Evolutionary conservation across 1,139 yeast genomes (phyloP).

Genomic region (Saccharomycopsis crataegensis): DNA sequence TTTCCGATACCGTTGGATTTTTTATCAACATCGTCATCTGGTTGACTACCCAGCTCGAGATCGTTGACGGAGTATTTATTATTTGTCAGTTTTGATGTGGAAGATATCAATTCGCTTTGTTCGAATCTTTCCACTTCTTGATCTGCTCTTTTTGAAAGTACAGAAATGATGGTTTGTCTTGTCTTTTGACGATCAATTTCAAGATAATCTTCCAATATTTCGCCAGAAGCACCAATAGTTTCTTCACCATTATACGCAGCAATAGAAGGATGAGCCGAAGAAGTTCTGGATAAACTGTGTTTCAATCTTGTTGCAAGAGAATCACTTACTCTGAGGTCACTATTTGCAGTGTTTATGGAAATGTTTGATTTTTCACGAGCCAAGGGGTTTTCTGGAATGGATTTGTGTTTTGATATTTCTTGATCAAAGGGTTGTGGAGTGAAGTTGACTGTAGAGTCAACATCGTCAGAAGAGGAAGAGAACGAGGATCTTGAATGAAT

Average conservation of each 20-base stretch:
- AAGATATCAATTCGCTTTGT: too few species aligned
- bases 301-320: conserved; percentile 13
- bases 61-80: neutral
- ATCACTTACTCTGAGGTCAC: too few species aligned
- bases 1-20: neutral
- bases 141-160: conserved; percentile 10
- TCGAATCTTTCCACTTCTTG: neutral
- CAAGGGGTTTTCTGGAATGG: too few species aligned
- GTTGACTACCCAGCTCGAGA: neutral
- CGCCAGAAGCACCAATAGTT: too few species aligned
- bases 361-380: too few species aligned
- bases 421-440: too few species aligned
- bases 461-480: too few species aligned
- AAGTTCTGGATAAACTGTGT: neutral
- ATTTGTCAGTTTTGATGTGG: neutral
- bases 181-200: conserved; percentile 1
- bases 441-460: too few species aligned
- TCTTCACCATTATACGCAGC: neutral
- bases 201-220: too few species aligned
- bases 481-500: too few species aligned
- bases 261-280: neutral
- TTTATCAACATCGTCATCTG: neutral
- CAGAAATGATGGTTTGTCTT: conserved; percentile 15
- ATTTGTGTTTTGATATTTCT: too few species aligned
- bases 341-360: too few species aligned